Evolutionary conservation across 2,329 filamentous ascomycete genomes (phyloP), one percentile per base, ranked within the genome.

Genomic region (Alternaria ethzedia): DNA sequence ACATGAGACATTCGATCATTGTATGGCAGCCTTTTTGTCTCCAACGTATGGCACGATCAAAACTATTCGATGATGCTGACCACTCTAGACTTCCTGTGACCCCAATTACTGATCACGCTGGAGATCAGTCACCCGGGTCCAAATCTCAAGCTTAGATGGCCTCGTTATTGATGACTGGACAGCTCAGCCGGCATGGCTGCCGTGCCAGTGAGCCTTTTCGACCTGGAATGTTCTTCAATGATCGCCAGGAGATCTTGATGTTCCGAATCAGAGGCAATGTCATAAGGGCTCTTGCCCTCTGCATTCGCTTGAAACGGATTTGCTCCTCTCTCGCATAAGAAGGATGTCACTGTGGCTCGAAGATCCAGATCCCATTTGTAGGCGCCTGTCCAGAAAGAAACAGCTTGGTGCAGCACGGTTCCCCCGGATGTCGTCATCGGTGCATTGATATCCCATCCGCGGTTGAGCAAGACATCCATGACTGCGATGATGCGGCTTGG

Each of bases 391-490:
- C 67, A 72, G 46, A 74, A 72, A n/a, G 43, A 55, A n/a, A 71
- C 67, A 46, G 70, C 71, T 54, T 71, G 67, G 63, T 74, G 69
- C 13, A 72, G 63, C 13, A 72, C 66, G 23, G 70, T 74, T 28
- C 23, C 44, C 6, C 65, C 64, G 4, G 61, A 60, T 10, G 59
- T 36, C 20, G 65, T 66, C 21, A 63, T 67, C 8, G 66, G 69
- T 23, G 20, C 62, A 54, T 69, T 71, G 6, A 72, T 36, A 32
- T 71, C 44, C 71, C 67, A 71, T 7, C 69, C 70, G 13, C 64
- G 26, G n/a, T 59, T 58, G 9, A 72, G 58, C 36, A 72, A 54
- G 25, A 71, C 65, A 17, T 21, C 47, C 63, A 71, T 51, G 43
- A 68, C 66, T 17, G 57, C 61, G 15, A 67, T 52, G 26, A 74